Conservation (phyloP, 306 rosid genomes). For the Acacia confusa region DNA sequence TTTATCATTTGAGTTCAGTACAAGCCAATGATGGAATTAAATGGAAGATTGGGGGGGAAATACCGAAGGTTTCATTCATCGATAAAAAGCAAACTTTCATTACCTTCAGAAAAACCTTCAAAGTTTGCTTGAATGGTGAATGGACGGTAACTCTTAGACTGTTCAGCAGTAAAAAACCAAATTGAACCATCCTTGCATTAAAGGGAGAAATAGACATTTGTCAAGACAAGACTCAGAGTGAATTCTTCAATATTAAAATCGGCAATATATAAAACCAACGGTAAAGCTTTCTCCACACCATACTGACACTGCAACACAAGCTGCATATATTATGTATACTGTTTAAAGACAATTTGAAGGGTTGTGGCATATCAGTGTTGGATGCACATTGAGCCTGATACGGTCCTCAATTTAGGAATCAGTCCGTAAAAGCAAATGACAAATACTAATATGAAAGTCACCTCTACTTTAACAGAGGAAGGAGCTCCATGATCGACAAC, state of each 20-base stretch:
- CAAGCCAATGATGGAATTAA: slow-evolving; percentile 12
- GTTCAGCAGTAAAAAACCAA: slow-evolving; percentile 73
- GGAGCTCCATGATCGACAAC: slow-evolving; percentile 91
- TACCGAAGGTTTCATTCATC: neutral
- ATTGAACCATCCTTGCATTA: slow-evolving; percentile 65
- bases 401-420: neutral
- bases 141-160: slow-evolving; percentile 68
- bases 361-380: neutral
- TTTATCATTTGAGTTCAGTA: slow-evolving; percentile 14
- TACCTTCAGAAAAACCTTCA: slow-evolving; percentile 83
- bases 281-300: slow-evolving; percentile 6
- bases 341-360: neutral
- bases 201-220: slow-evolving; percentile 14
- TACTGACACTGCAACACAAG: neutral
- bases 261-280: neutral
- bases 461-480: slow-evolving; percentile 83
- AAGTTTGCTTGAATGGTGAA: slow-evolving; percentile 74
- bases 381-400: neutral
- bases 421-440: neutral
- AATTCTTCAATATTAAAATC: slow-evolving; percentile 7
- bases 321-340: too few relatives aligned
- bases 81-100: neutral
- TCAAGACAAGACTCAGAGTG: neutral
- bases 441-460: slow-evolving; percentile 5
- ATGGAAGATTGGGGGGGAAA: neutral